phyloP scores from a whole-genome alignment of 805 yeast species.

The Candida hispaniensis region DNA sequence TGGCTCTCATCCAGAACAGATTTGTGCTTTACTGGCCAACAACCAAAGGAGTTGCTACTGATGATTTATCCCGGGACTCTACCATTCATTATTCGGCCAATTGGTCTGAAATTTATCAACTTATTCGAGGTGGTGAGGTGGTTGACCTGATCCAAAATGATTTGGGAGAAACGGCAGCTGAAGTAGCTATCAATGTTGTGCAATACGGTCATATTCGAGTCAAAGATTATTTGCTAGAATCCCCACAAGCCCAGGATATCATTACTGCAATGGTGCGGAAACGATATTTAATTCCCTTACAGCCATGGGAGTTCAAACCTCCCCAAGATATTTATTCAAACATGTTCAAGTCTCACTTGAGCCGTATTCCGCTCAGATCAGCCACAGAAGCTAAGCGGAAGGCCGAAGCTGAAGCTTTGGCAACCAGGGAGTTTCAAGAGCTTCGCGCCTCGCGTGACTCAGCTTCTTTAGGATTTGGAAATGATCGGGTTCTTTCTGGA shows the following conservation, averaged over 20 bases:
- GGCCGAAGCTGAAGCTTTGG: constrained; percentile 50
- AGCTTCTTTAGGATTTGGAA: constrained; percentile 19
- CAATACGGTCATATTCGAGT: constrained; percentile 56
- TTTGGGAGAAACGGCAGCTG: constrained; percentile 34
- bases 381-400: constrained; percentile 46
- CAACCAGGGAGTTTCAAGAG: constrained; percentile 29
- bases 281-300: constrained; percentile 42
- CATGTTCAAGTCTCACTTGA: constrained; percentile 20
- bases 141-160: constrained; percentile 34
- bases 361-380: constrained; percentile 17
- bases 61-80: not conserved
- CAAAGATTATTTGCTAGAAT: constrained; percentile 36
- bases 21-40: constrained; percentile 54
- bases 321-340: constrained; percentile 23
- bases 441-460: constrained; percentile 19
- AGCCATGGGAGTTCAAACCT: constrained; percentile 30
- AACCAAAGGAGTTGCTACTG: constrained; percentile 20
- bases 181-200: constrained; percentile 58
- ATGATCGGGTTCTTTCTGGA: constrained; percentile 15
- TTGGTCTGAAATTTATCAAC: constrained; percentile 50
- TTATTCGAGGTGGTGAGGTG: constrained; percentile 71
- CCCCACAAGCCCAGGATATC: constrained; percentile 21
- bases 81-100: constrained; percentile 43
- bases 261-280: constrained; percentile 40
- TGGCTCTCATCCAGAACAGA: constrained; percentile 66